Percentiles rank a stretch among this genome's conserved stretches.
These are phyloP conservation scores for Clausena lansium DNA, from an alignment of 345 rosid genomes.

Conservation along the genomic window DNA sequence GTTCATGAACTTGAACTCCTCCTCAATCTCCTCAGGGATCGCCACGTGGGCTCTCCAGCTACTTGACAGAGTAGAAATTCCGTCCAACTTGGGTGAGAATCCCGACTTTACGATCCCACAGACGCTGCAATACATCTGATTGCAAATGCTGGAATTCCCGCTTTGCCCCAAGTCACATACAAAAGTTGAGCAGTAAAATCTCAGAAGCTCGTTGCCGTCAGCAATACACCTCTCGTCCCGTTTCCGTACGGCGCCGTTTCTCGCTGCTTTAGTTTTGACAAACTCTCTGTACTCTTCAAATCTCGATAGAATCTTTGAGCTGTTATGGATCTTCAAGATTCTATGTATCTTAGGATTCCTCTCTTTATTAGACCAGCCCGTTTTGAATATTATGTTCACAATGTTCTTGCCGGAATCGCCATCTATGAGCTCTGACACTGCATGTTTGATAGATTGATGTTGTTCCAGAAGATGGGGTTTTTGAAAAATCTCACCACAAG, in stretches of 20 bases:
- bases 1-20: constrained; percentile 90
- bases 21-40: constrained; percentile 73
- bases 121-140: constrained; percentile 73
- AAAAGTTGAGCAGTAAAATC: constrained; percentile 87
- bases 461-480: constrained; percentile 63
- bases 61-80: constrained; percentile 69
- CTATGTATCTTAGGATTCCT: constrained; percentile 54
- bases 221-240: constrained; percentile 90
- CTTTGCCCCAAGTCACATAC: constrained; percentile 68
- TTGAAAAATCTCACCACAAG: constrained; percentile 80
- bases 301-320: constrained; percentile 62
- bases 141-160: constrained; percentile 55
- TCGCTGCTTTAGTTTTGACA: constrained; percentile 68
- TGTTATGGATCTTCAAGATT: constrained; percentile 81
- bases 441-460: constrained; percentile 69
- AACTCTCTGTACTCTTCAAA: constrained; percentile 91
- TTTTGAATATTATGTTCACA: constrained; percentile 79
- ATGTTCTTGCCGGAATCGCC: constrained; percentile 86
- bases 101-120: constrained; percentile 84
- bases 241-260: constrained; percentile 32
- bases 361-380: constrained; percentile 63
- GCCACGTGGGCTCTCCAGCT: constrained; percentile 89
- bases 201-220: constrained; percentile 92
- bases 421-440: constrained; percentile 68
- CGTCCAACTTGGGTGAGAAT: constrained; percentile 88